Conservation (phyloP, 768 basidiomycete species). For the Mycena kentingensis region DNA sequence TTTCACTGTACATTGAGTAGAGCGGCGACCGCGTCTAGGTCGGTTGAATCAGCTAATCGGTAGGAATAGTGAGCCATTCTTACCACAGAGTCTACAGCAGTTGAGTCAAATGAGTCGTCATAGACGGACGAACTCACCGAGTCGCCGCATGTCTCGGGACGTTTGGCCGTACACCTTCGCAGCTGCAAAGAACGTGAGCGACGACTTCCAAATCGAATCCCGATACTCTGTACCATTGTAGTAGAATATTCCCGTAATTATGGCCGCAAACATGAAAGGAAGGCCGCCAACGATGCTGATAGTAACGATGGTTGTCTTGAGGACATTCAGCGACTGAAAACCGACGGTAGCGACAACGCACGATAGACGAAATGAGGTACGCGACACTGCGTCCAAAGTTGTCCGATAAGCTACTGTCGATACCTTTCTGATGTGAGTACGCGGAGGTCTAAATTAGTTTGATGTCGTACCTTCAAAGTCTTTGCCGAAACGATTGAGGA, state of each 20-base stretch:
- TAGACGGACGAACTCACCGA: slow-evolving; percentile 47
- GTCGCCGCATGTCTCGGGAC: slow-evolving; percentile 80
- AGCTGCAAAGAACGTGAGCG: slow-evolving; percentile 27
- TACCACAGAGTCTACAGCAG: slow-evolving; percentile 42
- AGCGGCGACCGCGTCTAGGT: slow-evolving; percentile 44
- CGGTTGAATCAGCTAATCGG: background rate
- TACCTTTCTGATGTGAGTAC: slow-evolving; percentile 43
- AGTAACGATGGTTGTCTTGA: slow-evolving; percentile 64
- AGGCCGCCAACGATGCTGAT: slow-evolving; percentile 79
- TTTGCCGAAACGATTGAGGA: slow-evolving; percentile 85
- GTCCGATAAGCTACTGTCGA: slow-evolving; percentile 82
- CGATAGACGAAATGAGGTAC: slow-evolving; percentile 62
- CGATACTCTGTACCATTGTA: slow-evolving; percentile 57
- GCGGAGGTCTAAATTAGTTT: slow-evolving; percentile 12
- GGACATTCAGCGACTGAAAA: background rate
- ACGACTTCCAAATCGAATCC: background rate
- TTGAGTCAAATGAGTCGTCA: background rate
- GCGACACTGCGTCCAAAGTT: slow-evolving; percentile 81
- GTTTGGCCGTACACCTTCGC: slow-evolving; percentile 75
- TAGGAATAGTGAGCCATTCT: background rate
- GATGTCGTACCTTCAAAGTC: slow-evolving; percentile 86
- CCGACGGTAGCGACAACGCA: background rate
- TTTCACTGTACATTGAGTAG: slow-evolving; percentile 52
- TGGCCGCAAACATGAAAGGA: slow-evolving; percentile 66
- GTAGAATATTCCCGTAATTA: slow-evolving; percentile 62